phyloP scores from a whole-genome alignment of 257 asterid species.

The Gynochthodes officinalis region DNA sequence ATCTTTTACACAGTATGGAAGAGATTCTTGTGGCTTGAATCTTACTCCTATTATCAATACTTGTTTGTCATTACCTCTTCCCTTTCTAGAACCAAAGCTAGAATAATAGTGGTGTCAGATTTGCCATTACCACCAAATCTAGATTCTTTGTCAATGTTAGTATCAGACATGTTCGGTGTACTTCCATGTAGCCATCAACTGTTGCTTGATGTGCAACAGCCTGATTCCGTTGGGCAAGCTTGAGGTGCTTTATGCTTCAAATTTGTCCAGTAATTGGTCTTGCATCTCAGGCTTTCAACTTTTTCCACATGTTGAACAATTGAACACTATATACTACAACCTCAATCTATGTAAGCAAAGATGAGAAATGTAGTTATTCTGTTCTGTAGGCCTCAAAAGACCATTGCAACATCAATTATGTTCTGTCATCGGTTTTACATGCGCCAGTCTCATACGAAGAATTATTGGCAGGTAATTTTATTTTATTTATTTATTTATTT shows the following conservation, averaged over 20 bases:
- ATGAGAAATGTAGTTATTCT: slow-evolving; percentile 21
- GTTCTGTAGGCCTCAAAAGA: slow-evolving; percentile 53
- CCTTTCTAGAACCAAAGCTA: not conserved
- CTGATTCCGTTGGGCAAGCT: slow-evolving; percentile 10
- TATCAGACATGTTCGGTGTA: slow-evolving; percentile 1
- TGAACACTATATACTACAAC: slow-evolving; percentile 6
- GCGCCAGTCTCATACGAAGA: slow-evolving; percentile 62
- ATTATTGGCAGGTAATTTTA: slow-evolving; percentile 61
- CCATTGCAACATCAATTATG: slow-evolving; percentile 56
- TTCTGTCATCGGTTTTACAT: slow-evolving; percentile 62
- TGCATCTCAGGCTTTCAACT: not conserved
- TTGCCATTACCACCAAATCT: not conserved
- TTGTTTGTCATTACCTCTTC: not conserved
- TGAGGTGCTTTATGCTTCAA: slow-evolving; percentile 4
- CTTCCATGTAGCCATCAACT: not conserved
- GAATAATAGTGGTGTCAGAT: not conserved
- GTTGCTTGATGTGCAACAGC: not conserved
- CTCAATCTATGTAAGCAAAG: not conserved
- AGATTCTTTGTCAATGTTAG: slow-evolving; percentile 2
- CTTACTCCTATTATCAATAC: not conserved
- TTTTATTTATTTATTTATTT: slow-evolving; percentile 6
- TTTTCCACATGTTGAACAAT: not conserved
- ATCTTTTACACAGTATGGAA: not conserved
- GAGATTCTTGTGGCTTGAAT: not conserved
- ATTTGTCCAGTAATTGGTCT: not conserved